Evolutionary conservation across 2,329 filamentous ascomycete genomes (phyloP), one percentile per base, ranked within the genome.

Genomic region (Pochonia chlamydosporia): DNA sequence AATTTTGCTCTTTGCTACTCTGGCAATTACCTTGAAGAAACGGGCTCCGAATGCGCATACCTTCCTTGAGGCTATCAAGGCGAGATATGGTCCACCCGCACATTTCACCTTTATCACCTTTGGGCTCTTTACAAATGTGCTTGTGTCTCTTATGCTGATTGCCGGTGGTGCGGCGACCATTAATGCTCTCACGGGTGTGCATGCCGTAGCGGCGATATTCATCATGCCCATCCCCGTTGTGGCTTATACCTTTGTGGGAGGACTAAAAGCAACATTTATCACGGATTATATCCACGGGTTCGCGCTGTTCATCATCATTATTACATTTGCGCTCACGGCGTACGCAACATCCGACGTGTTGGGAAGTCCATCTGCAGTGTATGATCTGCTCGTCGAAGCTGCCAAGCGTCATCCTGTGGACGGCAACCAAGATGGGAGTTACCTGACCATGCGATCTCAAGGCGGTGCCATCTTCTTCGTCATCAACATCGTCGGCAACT

Each of bases 401-500:
- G 78, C 87, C 0, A 65, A 75, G 4, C 64, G 69, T 5, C 87
- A 93, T 55, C 90, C 90, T 0, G 85, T 95, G 2, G 76, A 79
- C 0, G 89, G 90, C 8, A 96, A 96, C 63, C 76, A 82, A 0
- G 78, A 82, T 7, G 90, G 90, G 13, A 89, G 84, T 58, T 96
- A 95, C 56, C 70, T 96, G 14, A 96, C 90, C 0, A 95, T 96
- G 89, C 74, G 78, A 13, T 65, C 63, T 1, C 56, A 55, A 4
- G 84, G 92, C 57, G 90, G 90, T 5, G 87, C 81, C 35, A 87
- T 93, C 50, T 95, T 95, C 73, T 95, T 95, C 65, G 82, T 95
- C 31, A 95, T 95, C 68, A 95, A 95, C 66, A 84, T 71, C 7
- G 85, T 91, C 30, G 88, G 88, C 35, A 91, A 91, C 67, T 93